phyloP scores from a whole-genome alignment of 345 rosid species.

The Cardamine chenopodiifolia region DNA sequence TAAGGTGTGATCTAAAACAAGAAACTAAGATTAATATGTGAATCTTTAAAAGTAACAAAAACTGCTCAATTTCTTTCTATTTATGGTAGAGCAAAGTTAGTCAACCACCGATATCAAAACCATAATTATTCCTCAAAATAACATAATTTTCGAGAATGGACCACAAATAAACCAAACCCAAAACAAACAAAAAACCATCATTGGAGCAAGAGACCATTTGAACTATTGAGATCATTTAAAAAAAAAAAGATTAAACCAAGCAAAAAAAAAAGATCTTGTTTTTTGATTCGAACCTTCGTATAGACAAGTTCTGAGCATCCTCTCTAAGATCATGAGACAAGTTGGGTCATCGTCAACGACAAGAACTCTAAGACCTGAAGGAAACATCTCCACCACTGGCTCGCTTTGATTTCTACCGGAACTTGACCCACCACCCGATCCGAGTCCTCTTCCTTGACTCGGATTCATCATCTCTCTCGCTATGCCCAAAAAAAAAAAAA shows the following conservation, averaged over 20 bases:
- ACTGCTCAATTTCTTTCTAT: slow-evolving; percentile 14
- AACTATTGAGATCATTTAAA: neutral
- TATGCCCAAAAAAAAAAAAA: neutral
- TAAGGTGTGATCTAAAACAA: slow-evolving; percentile 31
- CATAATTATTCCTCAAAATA: slow-evolving; percentile 41
- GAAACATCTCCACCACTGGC: slow-evolving; percentile 61
- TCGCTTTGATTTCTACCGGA: slow-evolving; percentile 49
- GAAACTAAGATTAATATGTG: slow-evolving; percentile 21
- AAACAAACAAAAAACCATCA: slow-evolving; percentile 23
- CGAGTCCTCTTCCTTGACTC: slow-evolving; percentile 65
- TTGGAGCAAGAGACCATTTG: slow-evolving; percentile 20
- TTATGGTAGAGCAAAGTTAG: slow-evolving; percentile 41
- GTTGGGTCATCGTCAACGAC: slow-evolving; percentile 98
- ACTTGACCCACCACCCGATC: slow-evolving; percentile 61
- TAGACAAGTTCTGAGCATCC: slow-evolving; percentile 79
- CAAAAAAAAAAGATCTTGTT: slow-evolving; percentile 16
- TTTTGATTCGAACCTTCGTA: slow-evolving; percentile 66
- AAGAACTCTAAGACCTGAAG: slow-evolving; percentile 83
- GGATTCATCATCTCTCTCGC: slow-evolving; percentile 60
- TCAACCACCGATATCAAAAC: slow-evolving; percentile 43
- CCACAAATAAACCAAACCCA: slow-evolving; percentile 34
- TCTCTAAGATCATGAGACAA: slow-evolving; percentile 89
- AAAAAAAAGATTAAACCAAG: too few relatives aligned
- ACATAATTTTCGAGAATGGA: slow-evolving; percentile 40
- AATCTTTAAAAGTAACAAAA: slow-evolving; percentile 31